Evolutionary conservation across 1,284 basidiomycete genomes (phyloP).

Genomic region (Cryptococcus sp.): DNA sequence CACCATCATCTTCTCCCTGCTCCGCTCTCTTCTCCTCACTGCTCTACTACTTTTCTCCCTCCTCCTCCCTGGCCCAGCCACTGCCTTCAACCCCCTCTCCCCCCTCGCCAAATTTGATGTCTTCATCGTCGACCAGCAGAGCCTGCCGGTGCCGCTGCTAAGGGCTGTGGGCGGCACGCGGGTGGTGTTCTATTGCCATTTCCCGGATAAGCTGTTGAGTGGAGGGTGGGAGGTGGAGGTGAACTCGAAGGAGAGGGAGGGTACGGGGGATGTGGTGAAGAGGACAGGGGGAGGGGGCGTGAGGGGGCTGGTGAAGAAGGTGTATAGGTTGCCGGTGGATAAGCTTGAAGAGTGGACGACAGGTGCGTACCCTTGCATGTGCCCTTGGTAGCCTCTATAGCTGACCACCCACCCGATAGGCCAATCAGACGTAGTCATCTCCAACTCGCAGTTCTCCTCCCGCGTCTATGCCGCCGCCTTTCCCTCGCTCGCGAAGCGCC

Average conservation of each 20-base stretch:
- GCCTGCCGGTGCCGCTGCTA: constrained; percentile 82
- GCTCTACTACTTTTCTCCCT: constrained; percentile 58
- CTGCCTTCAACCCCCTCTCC: constrained; percentile 39
- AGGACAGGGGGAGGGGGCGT: constrained; percentile 33
- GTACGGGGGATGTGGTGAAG: constrained; percentile 22
- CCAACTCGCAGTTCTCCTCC: constrained; percentile 88
- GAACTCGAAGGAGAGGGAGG: constrained; percentile 28
- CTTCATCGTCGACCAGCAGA: constrained; percentile 92
- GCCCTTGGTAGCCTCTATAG: not conserved
- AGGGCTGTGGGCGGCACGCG: constrained; percentile 64
- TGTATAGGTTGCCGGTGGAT: constrained; percentile 88
- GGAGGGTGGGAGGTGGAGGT: constrained; percentile 50
- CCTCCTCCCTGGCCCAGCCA: constrained; percentile 34
- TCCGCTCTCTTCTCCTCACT: constrained; percentile 79
- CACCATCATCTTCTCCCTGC: constrained; percentile 77
- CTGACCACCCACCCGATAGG: constrained; percentile 52
- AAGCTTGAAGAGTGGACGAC: constrained; percentile 86
- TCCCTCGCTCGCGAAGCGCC: constrained; percentile 58
- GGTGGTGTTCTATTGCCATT: constrained; percentile 96
- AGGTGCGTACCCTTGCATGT: constrained; percentile 59
- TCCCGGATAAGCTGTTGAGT: constrained; percentile 85
- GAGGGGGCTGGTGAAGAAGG: constrained; percentile 59
- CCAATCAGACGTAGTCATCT: constrained; percentile 83
- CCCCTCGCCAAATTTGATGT: constrained; percentile 62
- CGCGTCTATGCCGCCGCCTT: constrained; percentile 75